Evolutionary conservation across 179 eudicot species (phyloP), one percentile per base, ranked within the genome.

Genomic region (Silene coronaria): DNA sequence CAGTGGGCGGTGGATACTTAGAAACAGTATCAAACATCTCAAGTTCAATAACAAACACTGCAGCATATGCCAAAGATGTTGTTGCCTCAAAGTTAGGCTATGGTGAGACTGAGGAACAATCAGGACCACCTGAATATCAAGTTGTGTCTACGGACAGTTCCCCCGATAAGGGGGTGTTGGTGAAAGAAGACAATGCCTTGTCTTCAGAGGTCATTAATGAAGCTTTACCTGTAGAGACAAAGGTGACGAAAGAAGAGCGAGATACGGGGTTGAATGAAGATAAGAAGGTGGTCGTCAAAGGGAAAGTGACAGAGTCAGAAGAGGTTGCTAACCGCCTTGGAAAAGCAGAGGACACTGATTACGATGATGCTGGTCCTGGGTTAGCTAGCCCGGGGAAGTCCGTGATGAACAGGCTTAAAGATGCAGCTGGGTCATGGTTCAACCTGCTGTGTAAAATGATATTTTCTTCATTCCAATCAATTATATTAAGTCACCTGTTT

Each of bases 111-210:
- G 75, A 32, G 3, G 72, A 73, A 36, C 75, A n/a, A 0, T n/a
- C 38, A 34, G 38, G 34, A 30, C 34, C n/a, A n/a, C n/a, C 34
- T 30, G 34, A 30, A 30, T 30, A 30, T 30, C 34, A 30, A 30
- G 34, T 30, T 30, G 34, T 34, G 38, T 34, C 38, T 34, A 34
- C 38, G 0, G 38, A 34, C 71, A 28, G 60, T 78, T 67, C 36
- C 22, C 45, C 67, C 6, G 88, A 87, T 38, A 86, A 82, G 71
- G 89, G 92, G 1, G 83, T 83, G 11, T 84, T 91, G 1, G 73
- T 85, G 74, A 88, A 79, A 81, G 94, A 91, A 24, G 93, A 92
- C 63, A 85, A 80, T 80, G 86, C 82, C 2, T 67, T 89, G n/a
- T 86, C 96, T 0, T 32, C 36, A 4, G 82, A 89, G 62, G 84